These are phyloP conservation scores for Trichoderma atrobrunneum DNA, from an alignment of 2,329 filamentous ascomycete species.

Conservation along the genomic window DNA sequence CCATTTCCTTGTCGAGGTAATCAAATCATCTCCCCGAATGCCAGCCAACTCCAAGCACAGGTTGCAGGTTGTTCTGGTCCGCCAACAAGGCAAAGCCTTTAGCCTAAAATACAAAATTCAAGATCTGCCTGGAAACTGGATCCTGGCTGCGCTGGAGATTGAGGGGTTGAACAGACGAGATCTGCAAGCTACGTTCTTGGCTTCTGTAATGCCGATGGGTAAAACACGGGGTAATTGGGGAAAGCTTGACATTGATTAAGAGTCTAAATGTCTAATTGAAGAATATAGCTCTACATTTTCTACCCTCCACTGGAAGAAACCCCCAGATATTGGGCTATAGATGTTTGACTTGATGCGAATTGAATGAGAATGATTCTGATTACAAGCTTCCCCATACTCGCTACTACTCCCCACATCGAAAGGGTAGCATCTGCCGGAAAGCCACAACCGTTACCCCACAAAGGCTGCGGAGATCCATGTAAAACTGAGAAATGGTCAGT, in stretches of 20 bases:
- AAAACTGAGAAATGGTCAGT: neutral
- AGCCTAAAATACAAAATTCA: neutral
- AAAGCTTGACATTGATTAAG: neutral
- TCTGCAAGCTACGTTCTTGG: neutral
- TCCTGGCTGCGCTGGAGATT: neutral
- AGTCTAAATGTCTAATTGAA: neutral
- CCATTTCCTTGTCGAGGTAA: neutral
- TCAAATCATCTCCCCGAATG: neutral
- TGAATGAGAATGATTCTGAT: neutral
- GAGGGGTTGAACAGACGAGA: neutral
- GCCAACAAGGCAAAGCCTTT: neutral
- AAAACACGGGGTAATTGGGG: neutral
- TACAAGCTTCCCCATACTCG: slow-evolving; percentile 1
- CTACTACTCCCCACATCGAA: neutral
- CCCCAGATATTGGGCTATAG: neutral
- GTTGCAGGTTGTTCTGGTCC: neutral
- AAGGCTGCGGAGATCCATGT: neutral
- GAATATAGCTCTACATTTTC: neutral
- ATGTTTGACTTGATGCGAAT: neutral
- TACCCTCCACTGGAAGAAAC: neutral
- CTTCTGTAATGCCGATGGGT: neutral
- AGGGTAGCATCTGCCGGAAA: neutral
- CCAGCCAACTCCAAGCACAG: neutral
- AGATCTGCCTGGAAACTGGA: neutral
- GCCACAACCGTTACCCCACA: slow-evolving; percentile 8